Evolutionary conservation across 2,329 filamentous ascomycete species (phyloP), one percentile per base, ranked within the genome.

Genomic region (Colletotrichum higginsianum): DNA sequence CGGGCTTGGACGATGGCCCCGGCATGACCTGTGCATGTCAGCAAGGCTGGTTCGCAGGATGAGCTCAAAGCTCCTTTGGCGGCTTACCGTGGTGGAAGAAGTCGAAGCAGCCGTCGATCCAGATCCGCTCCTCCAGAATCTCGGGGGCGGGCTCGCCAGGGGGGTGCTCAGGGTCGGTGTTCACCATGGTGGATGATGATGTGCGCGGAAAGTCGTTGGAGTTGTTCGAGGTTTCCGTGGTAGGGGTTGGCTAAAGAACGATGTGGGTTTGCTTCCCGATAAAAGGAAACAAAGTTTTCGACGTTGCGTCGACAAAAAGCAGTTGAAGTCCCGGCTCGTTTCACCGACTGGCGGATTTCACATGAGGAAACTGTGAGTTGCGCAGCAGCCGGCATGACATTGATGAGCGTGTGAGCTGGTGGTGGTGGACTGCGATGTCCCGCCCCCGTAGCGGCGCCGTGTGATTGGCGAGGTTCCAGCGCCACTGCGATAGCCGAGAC

Each of bases 101-200:
- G 86, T 99, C 96, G 85, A 98, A 99, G 87, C 96, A 99, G 74
- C 96, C 96, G 81, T 99, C 96, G 35, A 99, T 93, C 97, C 97
- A 99, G 78, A 99, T 94, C 75, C 96, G 91, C 77, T 93, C 91
- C 38, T 90, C 88, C 44, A 89, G 82, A 11, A 90, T 83, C 80
- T 88, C 86, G 46, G 86, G 84, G 65, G 86, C 87, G 56, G 88
- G 83, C 55, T 86, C 82, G 71, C 86, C 86, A 2, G 82, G 81
- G 11, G 83, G 83, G 56, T 73, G 72, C 26, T 75, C 63, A 52
- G 76, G 74, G 72, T 78, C 76, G 35, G 69, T 66, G 35, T 73
- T 74, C 52, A 75, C 70, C 75, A 75, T 78, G 47, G 18, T 73
- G 42, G n/a, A 38, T 53, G 42, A 21, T 35, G 30, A 9, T 35